Percentiles rank a stretch among this genome's conserved stretches.
Evolutionary conservation across 441 rosid species (phyloP).

Genomic region (Eutrema salsugineum): DNA sequence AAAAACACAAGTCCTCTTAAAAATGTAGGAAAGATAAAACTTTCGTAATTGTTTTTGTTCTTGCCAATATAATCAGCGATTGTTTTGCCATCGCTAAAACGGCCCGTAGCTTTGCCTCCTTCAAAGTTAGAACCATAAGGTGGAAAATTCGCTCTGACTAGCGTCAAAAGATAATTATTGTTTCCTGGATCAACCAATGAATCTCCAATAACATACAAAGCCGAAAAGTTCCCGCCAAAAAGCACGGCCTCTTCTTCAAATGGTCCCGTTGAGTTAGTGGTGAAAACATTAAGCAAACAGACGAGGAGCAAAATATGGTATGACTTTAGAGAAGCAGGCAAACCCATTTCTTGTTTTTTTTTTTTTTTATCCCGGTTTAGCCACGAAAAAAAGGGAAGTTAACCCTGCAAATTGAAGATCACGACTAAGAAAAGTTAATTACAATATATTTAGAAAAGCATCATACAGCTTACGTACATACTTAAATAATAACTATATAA

Average conservation of each 20-base stretch:
- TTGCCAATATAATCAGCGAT: conserved; percentile 44
- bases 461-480: neutral
- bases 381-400: neutral
- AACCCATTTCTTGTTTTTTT: neutral
- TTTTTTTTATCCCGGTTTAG: neutral
- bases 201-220: conserved; percentile 47
- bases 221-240: conserved; percentile 25
- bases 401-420: neutral
- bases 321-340: neutral
- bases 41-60: neutral
- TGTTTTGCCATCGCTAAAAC: conserved; percentile 42
- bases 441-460: neutral
- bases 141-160: conserved; percentile 32
- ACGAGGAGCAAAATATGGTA: neutral
- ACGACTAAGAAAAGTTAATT: neutral
- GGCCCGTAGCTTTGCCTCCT: conserved; percentile 41
- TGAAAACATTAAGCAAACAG: neutral
- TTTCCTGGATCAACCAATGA: conserved; percentile 50
- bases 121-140: conserved; percentile 47
- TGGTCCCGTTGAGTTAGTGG: neutral
- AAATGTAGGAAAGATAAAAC: neutral
- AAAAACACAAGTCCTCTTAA: neutral
- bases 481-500: neutral
- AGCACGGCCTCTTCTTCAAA: neutral
- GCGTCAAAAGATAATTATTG: conserved; percentile 37